Evolutionary conservation across 2,329 filamentous ascomycete genomes (phyloP).

Genomic region (Emericellopsis cladophorae): DNA sequence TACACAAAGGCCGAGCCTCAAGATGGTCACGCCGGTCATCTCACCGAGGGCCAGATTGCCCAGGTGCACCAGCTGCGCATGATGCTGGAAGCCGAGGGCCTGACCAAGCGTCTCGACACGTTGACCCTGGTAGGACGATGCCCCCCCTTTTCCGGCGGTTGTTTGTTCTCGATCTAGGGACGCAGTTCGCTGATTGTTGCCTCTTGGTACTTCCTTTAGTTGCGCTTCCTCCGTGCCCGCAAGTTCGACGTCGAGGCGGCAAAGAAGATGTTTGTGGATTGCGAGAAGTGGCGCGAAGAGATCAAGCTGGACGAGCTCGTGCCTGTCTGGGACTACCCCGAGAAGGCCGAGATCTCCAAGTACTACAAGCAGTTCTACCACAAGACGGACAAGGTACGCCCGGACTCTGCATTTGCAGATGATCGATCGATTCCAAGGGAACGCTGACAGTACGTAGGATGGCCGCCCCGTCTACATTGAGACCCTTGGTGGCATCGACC

Average conservation of each 20-base stretch:
- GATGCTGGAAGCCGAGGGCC: slow-evolving; percentile 74
- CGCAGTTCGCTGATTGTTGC: too few relatives aligned
- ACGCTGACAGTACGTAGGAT: slow-evolving; percentile 43
- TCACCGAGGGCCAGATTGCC: slow-evolving; percentile 77
- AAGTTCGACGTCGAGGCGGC: slow-evolving; percentile 82
- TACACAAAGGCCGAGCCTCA: slow-evolving; percentile 58
- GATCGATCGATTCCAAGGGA: slow-evolving; percentile 21
- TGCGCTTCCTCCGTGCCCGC: slow-evolving; percentile 84
- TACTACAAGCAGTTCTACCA: slow-evolving; percentile 99
- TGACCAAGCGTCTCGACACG: slow-evolving; percentile 77
- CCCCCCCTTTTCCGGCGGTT: background rate
- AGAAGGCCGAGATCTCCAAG: slow-evolving; percentile 72
- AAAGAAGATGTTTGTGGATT: slow-evolving; percentile 87
- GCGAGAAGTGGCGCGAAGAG: slow-evolving; percentile 82
- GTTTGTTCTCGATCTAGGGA: too few relatives aligned
- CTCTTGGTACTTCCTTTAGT: slow-evolving; percentile 24
- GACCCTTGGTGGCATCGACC: slow-evolving; percentile 84
- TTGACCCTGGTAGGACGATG: slow-evolving; percentile 58
- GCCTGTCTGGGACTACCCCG: slow-evolving; percentile 71
- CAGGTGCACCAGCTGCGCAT: slow-evolving; percentile 75
- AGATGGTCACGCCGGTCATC: slow-evolving; percentile 76
- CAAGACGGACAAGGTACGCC: slow-evolving; percentile 70
- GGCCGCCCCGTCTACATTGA: slow-evolving; percentile 96
- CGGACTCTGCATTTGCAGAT: background rate
- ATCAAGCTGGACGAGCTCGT: slow-evolving; percentile 75